phyloP scores from a whole-genome alignment of 768 basidiomycete genomes.

The Lyophyllum decastes region DNA sequence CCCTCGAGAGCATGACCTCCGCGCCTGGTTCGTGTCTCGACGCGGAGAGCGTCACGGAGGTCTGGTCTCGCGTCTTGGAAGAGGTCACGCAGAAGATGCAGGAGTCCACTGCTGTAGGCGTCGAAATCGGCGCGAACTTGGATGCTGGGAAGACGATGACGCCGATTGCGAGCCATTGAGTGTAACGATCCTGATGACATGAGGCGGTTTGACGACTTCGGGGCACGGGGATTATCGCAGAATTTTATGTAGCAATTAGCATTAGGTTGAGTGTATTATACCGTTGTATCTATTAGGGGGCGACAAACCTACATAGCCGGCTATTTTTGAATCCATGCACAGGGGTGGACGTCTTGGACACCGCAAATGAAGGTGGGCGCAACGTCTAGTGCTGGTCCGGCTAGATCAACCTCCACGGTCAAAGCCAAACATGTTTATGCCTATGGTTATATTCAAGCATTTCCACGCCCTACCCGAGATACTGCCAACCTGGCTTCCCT shows the following conservation, averaged over 20 bases:
- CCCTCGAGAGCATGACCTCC: no score
- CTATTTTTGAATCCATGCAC: background rate
- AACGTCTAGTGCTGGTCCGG: no score
- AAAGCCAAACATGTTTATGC: no score
- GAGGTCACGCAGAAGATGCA: background rate
- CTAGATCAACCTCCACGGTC: no score
- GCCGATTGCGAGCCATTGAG: background rate
- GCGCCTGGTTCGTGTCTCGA: background rate
- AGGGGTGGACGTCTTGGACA: no score
- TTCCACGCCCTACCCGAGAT: no score
- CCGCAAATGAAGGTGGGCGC: no score
- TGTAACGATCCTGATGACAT: no score
- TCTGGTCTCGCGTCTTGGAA: background rate
- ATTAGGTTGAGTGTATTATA: background rate
- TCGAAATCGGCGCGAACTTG: background rate
- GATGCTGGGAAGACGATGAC: background rate
- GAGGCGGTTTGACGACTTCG: no score
- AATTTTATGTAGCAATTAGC: background rate
- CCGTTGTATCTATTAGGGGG: background rate
- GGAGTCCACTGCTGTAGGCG: background rate
- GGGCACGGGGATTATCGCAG: background rate
- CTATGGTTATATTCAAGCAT: no score
- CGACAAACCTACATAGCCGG: background rate
- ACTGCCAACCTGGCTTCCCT: no score
- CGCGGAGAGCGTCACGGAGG: background rate